A percentile compares a stretch with the other conserved stretches of the same genome.
Conservation (phyloP, 2,329 filamentous ascomycete genomes). For the Fusarium fujikuroi region DNA sequence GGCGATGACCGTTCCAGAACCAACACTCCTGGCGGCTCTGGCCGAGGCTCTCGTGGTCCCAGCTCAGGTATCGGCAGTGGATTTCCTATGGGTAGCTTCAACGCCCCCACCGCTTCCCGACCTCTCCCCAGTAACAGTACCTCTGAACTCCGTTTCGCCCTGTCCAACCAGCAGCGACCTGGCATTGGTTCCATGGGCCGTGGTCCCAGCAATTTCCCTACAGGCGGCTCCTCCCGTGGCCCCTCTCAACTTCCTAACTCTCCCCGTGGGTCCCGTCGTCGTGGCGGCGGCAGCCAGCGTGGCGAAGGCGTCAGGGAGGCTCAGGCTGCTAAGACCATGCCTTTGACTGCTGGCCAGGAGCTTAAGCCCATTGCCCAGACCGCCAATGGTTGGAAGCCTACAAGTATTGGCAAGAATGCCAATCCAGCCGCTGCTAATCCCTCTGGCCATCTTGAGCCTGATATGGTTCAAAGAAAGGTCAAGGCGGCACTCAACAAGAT, state of each 20-base stretch:
- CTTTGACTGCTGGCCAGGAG: constrained; percentile 84
- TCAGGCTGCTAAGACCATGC: constrained; percentile 86
- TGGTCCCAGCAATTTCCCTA: constrained; percentile 67
- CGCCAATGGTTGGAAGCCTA: constrained; percentile 88
- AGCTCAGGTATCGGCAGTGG: constrained; percentile 47
- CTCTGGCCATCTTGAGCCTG: constrained; percentile 78
- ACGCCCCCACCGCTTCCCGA: constrained; percentile 56
- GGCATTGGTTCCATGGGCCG: constrained; percentile 54
- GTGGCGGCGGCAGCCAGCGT: constrained; percentile 64
- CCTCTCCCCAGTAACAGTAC: constrained; percentile 80
- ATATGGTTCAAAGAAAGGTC: constrained; percentile 97
- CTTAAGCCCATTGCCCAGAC: constrained; percentile 82
- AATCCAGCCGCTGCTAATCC: constrained; percentile 55
- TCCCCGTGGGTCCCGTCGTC: constrained; percentile 70
- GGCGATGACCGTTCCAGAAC: constrained; percentile 72
- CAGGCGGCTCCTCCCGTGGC: constrained; percentile 66
- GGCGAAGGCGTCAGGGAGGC: constrained; percentile 69
- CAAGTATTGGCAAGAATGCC: constrained; percentile 65
- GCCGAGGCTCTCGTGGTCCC: constrained; percentile 23
- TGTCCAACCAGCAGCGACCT: constrained; percentile 56
- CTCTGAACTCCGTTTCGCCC: constrained; percentile 78
- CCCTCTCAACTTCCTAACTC: constrained; percentile 46
- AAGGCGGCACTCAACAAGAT: constrained; percentile 99
- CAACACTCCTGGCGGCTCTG: constrained; percentile 33
- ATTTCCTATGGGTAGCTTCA: constrained; percentile 79